Evolutionary conservation across 768 basidiomycete species (phyloP), one percentile per base, ranked within the genome.

Genomic region (Mrakia hoshinonis): DNA sequence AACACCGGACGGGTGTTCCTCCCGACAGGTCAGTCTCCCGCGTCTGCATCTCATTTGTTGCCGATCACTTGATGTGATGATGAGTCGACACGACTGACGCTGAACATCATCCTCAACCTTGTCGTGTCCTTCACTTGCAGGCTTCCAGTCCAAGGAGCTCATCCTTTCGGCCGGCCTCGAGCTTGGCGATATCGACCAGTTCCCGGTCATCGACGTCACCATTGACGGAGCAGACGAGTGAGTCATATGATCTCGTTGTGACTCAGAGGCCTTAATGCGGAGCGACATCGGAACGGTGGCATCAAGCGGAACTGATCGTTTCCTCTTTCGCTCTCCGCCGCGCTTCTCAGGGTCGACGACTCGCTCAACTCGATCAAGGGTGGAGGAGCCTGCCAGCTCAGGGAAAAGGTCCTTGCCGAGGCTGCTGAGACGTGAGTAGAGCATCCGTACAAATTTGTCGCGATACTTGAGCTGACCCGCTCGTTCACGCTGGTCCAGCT

Each of bases 201-300:
- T 89, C 80, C 87, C 89, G 4, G 82, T 83, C 1, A 88, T 98
- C 68, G 96, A 99, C 76, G 91, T 98, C n/a, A 97, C 94, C 0
- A 86, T 99, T 52, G 96, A 99, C 77, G 95, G 95, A 54, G 95
- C 95, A 3, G 95, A 98, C 74, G 95, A 97, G 91, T 94, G 75
- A 74, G 90, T 80, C 12, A 63, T 11, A 22, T 20, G 10, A 54
- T 20, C 34, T 36, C 22, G 1, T 60, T 38, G 1, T 26, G 26
- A 26, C 11, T 15, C 3, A 24, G 54, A n/a, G 10, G 5, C 11
- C 12, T n/a, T 24, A 36, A 24, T 2, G 24, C 22, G 3, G 4
- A 20, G 22, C 12, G 13, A 15, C 31, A 18, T 20, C 7, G 5
- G 12, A 3, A 36, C 20, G 13, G 4, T 31, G 3, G 12, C 18